phyloP scores from a whole-genome alignment of 73 alveolate genomes.

The Diophrys sp. region DNA sequence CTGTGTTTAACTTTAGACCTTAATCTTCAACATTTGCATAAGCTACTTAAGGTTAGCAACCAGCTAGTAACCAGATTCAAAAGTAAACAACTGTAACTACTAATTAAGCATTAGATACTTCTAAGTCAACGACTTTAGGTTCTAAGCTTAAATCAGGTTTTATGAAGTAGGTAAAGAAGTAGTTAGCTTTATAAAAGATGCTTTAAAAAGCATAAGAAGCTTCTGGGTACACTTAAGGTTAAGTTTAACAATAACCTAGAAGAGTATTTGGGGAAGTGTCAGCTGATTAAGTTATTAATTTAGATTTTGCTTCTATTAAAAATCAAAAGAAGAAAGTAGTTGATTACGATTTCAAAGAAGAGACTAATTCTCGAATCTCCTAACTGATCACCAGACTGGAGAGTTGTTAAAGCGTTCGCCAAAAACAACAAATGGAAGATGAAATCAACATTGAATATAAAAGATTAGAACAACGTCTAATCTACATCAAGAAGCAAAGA shows the following conservation, averaged over 20 bases:
- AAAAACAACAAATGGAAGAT: not conserved
- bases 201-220: not conserved
- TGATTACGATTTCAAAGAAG: not conserved
- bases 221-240: too few species aligned
- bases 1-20: too few species aligned
- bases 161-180: not conserved
- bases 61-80: too few species aligned
- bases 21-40: too few species aligned
- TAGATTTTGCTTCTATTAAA: not conserved
- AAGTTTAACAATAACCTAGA: too few species aligned
- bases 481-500: not conserved
- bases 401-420: not conserved
- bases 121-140: not conserved
- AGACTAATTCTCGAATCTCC: not conserved
- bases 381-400: not conserved
- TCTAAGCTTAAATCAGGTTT: not conserved
- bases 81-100: too few species aligned
- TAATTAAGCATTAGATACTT: not conserved
- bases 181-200: not conserved
- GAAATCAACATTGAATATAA: not conserved
- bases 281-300: not conserved
- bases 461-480: not conserved
- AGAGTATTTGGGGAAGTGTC: too few species aligned
- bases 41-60: too few species aligned
- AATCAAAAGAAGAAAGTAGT: not conserved